phyloP scores from a whole-genome alignment of 2,329 filamentous ascomycete genomes.

The Fusarium bulbicola region DNA sequence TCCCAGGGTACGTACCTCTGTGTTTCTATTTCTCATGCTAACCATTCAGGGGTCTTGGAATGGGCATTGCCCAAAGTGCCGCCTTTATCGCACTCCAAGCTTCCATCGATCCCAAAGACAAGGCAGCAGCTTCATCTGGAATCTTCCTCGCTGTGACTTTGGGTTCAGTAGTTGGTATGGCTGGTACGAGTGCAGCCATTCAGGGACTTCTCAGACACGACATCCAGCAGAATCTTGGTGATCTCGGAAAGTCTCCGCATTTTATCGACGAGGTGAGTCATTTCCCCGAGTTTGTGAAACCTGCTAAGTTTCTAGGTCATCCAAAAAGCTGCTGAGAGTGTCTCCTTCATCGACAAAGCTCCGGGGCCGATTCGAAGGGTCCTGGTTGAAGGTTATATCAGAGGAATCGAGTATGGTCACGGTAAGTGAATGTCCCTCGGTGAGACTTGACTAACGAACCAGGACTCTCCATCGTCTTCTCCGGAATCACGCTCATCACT shows the following conservation, averaged over 20 bases:
- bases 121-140: conserved; percentile 52
- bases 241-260: conserved; percentile 15
- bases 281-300: fast-evolving
- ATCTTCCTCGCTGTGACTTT: conserved; percentile 52
- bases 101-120: conserved; percentile 49
- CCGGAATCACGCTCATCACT: not conserved
- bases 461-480: conserved; percentile 1
- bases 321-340: conserved; percentile 28
- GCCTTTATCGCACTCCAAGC: conserved; percentile 54
- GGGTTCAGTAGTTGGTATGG: conserved; percentile 49
- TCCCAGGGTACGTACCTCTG: conserved; percentile 50
- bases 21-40: not conserved
- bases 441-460: not conserved
- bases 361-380: conserved; percentile 10
- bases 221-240: conserved; percentile 8
- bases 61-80: conserved; percentile 52
- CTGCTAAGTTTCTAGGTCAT: conserved; percentile 20
- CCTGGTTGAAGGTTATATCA: conserved; percentile 21
- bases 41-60: conserved; percentile 43
- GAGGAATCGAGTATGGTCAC: conserved; percentile 32
- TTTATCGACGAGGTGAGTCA: conserved; percentile 18
- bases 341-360: conserved; percentile 30
- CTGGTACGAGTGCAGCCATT: conserved; percentile 49
- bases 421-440: not conserved
- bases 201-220: conserved; percentile 13